These are phyloP conservation scores for Lipomyces kockii DNA, from an alignment of 805 yeast genomes.

Conservation along the genomic window DNA sequence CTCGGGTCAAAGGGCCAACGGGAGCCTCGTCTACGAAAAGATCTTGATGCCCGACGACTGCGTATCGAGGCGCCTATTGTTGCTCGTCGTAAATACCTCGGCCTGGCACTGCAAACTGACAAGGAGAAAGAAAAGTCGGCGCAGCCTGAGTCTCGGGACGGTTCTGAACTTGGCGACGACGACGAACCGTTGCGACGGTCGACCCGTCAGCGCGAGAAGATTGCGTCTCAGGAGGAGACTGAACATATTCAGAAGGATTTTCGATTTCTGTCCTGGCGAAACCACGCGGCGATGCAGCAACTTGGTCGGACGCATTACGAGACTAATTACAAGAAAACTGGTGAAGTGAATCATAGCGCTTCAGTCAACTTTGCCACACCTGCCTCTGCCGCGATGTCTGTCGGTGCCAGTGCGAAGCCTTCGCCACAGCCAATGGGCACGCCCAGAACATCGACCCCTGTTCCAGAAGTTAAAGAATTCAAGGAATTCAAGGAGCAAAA, in stretches of 20 bases:
- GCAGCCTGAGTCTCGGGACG: slow-evolving; percentile 13
- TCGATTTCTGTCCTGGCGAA: slow-evolving; percentile 26
- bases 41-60: slow-evolving; percentile 58
- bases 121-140: background rate
- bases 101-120: slow-evolving; percentile 23
- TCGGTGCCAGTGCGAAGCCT: slow-evolving; percentile 10
- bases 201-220: slow-evolving; percentile 24
- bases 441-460: slow-evolving; percentile 10
- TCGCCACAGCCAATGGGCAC: slow-evolving; percentile 3
- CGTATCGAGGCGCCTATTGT: slow-evolving; percentile 59
- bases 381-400: slow-evolving; percentile 13
- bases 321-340: slow-evolving; percentile 23
- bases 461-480: background rate
- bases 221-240: slow-evolving; percentile 9
- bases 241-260: slow-evolving; percentile 12
- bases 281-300: slow-evolving; percentile 21
- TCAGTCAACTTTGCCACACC: slow-evolving; percentile 23
- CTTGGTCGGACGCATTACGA: slow-evolving; percentile 32
- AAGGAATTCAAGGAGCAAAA: background rate
- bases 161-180: slow-evolving; percentile 17
- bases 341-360: slow-evolving; percentile 13
- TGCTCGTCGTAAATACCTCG: slow-evolving; percentile 62
- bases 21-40: slow-evolving; percentile 69
- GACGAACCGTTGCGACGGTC: slow-evolving; percentile 27
- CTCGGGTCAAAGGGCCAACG: slow-evolving; percentile 75